Evolutionary conservation across 768 basidiomycete genomes (phyloP).

Genomic region (Lactarius hengduanensis): DNA sequence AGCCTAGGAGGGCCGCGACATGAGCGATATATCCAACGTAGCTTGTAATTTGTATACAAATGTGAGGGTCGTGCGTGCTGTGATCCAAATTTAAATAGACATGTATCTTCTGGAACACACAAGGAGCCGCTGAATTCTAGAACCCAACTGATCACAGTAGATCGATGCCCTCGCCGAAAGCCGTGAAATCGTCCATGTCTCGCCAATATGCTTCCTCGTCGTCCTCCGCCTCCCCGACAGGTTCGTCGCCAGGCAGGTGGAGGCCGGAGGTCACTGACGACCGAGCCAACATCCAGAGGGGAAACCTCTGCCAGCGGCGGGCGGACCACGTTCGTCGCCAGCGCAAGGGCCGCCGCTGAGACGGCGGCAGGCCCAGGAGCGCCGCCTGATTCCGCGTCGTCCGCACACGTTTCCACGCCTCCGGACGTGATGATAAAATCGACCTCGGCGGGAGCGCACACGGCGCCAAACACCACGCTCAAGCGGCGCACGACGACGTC

Average conservation of each 20-base stretch:
- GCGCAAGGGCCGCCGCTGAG: background rate
- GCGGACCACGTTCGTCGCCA: background rate
- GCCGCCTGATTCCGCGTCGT: background rate
- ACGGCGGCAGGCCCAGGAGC: background rate
- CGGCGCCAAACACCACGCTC: constrained; percentile 75
- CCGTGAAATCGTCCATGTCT: constrained; percentile 23
- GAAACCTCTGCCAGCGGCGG: constrained; percentile 22
- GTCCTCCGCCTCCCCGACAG: constrained; percentile 16
- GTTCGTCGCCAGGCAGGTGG: background rate
- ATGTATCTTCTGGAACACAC: background rate
- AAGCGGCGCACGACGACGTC: constrained; percentile 64
- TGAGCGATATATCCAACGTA: background rate
- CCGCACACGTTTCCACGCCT: constrained; percentile 46
- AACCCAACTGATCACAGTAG: background rate
- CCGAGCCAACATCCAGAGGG: constrained; percentile 24
- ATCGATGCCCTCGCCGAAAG: constrained; percentile 1
- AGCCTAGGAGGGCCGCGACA: background rate
- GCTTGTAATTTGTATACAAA: background rate
- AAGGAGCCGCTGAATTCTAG: background rate
- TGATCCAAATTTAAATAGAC: constrained; percentile 3
- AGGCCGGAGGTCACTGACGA: constrained; percentile 16
- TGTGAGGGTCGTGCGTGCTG: background rate
- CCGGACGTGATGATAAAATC: constrained; percentile 71
- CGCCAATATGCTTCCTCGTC: constrained; percentile 29
- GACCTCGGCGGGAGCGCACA: constrained; percentile 53